Base-by-base conservation (phyloP, 2,329 filamentous ascomycete species). In the Gaeumannomyces tritici region DNA sequence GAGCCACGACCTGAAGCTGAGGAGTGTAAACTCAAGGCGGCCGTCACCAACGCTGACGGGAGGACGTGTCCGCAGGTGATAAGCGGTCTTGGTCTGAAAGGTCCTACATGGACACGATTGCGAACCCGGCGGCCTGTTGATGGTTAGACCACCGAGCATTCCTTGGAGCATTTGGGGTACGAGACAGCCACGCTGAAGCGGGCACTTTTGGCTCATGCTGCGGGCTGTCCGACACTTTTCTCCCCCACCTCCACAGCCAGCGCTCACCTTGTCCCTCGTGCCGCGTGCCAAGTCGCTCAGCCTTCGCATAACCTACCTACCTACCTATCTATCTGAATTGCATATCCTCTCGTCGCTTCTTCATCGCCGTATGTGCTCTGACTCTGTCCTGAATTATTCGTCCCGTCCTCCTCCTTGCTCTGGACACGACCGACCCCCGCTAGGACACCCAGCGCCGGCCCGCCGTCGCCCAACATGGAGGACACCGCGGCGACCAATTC, bases 401-500 rank as follows among this genome's bases (percentile, higher is more conserved):
- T 24, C 42, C 9, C n/a, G 42, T 21, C 18, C 18, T 21, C 11
- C 42, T 42, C 11, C 42, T 51, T 21, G 42, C 42, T 24, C 21
- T 8, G 42, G 13, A 21, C 18, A 47, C 42, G 28, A 31, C 26
- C 27, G 28, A 28, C 56, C 13, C 56, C 18, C 31, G 31, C 55
- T 12, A 11, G 13, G 55, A 57, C 9, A 5, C 7, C 42, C 21
- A 51, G 42, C 11, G 28, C 21, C 28, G 11, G 27, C n/a, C 7
- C 42, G 42, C 42, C 42, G 42, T 51, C 42, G 13, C 21, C 11
- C 26, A 27, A n/a, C 28, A 60, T 62, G 61, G 57, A 57, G n/a
- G 29, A n/a, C 3, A 26, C 29, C 31, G 61, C 66, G 66, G 68
- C 67, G 54, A 64, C 67, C 55, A 69, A 71, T 42, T 71, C 75